Evolutionary conservation across 163 green algal genomes (phyloP), one percentile per base, ranked within the genome.

Genomic region (Scenedesmus sp.): DNA sequence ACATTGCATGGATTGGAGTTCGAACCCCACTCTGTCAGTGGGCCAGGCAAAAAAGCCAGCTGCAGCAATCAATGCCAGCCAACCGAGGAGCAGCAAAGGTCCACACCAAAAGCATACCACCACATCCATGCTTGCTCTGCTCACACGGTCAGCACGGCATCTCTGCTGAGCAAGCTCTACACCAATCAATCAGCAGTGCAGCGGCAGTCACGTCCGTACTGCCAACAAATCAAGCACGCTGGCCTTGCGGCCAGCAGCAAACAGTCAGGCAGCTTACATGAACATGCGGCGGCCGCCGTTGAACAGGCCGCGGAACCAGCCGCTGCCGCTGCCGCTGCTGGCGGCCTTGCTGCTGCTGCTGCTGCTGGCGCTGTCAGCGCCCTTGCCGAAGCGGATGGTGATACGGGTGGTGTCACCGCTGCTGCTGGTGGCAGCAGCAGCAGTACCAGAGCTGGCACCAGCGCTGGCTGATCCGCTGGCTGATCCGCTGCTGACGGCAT

Each of bases 291-390:
- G n/a, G 26, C n/a, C 20, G 54, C 76, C 76, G 23, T 18, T 74
- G 83, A 73, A 73, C 34, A 73, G 8, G 83, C 15, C 9, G 54
- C 26, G 15, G 84, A 89, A 89, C 62, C 84, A 77, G 83, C 73
- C 34, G 34, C 34, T 74, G 59, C 83, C 83, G 26, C 84, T 89
- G 56, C 84, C 34, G 18, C 84, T 89, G 56, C 84, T 55, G 18
- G 26, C 10, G 18, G n/a, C 18, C 55, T 55, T 79, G 84, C 57
- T 79, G 64, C 84, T 86, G 81, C 52, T 54, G 84, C 84, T 79
- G 84, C 57, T 79, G 64, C 84, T 86, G 81, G 9, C 60, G 81
- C 57, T 89, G 20, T 34, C 54, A 73, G 59, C 52, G 52, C 83
- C 59, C 59, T 64, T 64, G 52, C 54, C 54, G 52, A 88, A 54